Conservation (phyloP, 108 stramenopile genomes). For the Stephanodiscus triporus region DNA sequence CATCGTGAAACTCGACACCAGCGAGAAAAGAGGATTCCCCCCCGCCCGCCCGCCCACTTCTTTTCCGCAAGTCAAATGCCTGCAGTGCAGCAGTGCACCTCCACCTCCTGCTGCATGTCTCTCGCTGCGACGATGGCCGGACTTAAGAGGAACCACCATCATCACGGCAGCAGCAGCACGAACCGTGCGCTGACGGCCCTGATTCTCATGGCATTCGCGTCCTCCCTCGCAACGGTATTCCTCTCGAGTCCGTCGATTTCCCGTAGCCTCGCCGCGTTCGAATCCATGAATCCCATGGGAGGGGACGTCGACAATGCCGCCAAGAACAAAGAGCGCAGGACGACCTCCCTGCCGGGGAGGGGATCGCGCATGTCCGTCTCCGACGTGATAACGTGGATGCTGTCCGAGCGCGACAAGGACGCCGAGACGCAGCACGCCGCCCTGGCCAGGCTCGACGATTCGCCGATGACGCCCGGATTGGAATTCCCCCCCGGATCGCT, state of each 20-base stretch:
- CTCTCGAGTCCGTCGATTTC: neutral
- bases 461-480: constrained; percentile 8
- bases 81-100: no score
- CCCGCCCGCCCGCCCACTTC: no score
- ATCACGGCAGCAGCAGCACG: neutral
- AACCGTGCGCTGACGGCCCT: neutral
- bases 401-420: constrained; percentile 25
- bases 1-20: no score
- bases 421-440: constrained; percentile 18
- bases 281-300: neutral
- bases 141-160: neutral
- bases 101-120: no score
- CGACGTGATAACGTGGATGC: constrained; percentile 33
- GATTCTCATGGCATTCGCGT: constrained; percentile 2
- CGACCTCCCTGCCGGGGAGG: no score
- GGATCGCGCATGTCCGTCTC: constrained; percentile 20
- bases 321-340: no score
- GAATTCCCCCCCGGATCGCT: constrained; percentile 35
- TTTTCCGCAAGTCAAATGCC: no score
- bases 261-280: neutral
- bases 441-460: constrained; percentile 10
- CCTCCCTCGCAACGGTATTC: neutral
- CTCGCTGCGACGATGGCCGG: no score
- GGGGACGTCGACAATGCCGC: neutral
- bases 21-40: no score